Conservation (phyloP, 805 yeast species). For the Scheffersomyces coipomensis region DNA sequence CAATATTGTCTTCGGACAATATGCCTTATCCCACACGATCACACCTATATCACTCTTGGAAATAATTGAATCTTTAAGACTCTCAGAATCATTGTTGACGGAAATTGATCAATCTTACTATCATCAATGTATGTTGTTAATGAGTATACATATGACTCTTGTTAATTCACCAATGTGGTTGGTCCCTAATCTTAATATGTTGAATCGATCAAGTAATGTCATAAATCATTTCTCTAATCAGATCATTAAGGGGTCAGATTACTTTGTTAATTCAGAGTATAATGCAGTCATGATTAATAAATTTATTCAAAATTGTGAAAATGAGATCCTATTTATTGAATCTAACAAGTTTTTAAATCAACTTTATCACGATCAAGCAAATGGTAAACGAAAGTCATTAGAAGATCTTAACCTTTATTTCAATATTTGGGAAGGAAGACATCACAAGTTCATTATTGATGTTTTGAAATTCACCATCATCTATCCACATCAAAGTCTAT, state of each 20-base stretch:
- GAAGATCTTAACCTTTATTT: conserved; percentile 28
- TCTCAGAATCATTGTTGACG: conserved; percentile 9
- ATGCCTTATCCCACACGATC: conserved; percentile 12
- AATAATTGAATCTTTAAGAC: conserved; percentile 11
- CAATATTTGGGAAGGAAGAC: conserved; percentile 30
- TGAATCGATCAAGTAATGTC: conserved; percentile 18
- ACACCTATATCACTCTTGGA: conserved; percentile 13
- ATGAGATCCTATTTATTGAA: conserved; percentile 14
- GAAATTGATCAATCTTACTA: conserved; percentile 17
- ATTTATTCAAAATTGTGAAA: conserved; percentile 9
- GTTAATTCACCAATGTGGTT: conserved; percentile 25
- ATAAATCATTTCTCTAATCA: conserved; percentile 23
- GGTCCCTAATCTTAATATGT: conserved; percentile 13
- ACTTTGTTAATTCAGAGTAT: conserved; percentile 23
- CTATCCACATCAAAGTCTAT: conserved; percentile 29
- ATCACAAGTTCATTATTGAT: conserved; percentile 20
- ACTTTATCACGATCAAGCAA: conserved; percentile 14
- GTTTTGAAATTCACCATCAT: conserved; percentile 26
- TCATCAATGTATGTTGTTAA: conserved; percentile 26
- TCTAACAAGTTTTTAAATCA: conserved; percentile 16
- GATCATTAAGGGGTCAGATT: conserved; percentile 15
- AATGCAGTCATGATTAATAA: conserved; percentile 9
- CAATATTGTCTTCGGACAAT: conserved; percentile 22
- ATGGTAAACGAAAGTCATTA: conserved; percentile 10
- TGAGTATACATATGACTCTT: conserved; percentile 26